Evolutionary conservation across 768 basidiomycete species (phyloP).

Genomic region (Suillus discolor): DNA sequence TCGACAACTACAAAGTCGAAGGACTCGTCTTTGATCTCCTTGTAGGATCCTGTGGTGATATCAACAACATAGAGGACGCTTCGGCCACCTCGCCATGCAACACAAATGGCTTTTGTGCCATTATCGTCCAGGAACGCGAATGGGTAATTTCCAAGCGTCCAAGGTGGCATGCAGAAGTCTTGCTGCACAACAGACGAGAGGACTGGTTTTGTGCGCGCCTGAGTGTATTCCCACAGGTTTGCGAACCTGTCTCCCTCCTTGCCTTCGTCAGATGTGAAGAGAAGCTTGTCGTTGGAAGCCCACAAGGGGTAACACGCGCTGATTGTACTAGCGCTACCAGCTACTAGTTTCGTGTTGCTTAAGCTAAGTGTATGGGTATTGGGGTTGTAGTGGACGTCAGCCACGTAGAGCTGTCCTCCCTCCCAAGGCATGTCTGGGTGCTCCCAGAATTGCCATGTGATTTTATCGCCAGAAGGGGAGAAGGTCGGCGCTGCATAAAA

Average conservation of each 20-base stretch:
- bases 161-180: slow-evolving; percentile 62
- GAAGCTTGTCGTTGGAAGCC: slow-evolving; percentile 54
- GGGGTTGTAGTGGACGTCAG: slow-evolving; percentile 39
- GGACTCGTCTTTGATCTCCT: slow-evolving; percentile 23
- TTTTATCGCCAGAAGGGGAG: slow-evolving; percentile 56
- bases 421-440: slow-evolving; percentile 79
- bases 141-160: slow-evolving; percentile 51
- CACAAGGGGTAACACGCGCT: slow-evolving; percentile 62
- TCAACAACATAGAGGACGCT: slow-evolving; percentile 36
- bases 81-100: slow-evolving; percentile 36
- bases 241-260: slow-evolving; percentile 66
- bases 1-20: slow-evolving; percentile 37
- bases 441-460: slow-evolving; percentile 70
- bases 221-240: slow-evolving; percentile 63
- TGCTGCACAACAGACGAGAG: slow-evolving; percentile 34
- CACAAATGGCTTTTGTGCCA: slow-evolving; percentile 30
- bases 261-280: slow-evolving; percentile 62
- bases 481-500: slow-evolving; percentile 70
- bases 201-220: slow-evolving; percentile 13
- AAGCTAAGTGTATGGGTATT: slow-evolving; percentile 12
- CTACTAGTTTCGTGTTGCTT: not conserved
- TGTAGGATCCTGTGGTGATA: slow-evolving; percentile 25
- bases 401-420: slow-evolving; percentile 57
- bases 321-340: slow-evolving; percentile 4
- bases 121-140: slow-evolving; percentile 46